Evolutionary conservation across 805 yeast species (phyloP).

Genomic region (Candida quercuum): DNA sequence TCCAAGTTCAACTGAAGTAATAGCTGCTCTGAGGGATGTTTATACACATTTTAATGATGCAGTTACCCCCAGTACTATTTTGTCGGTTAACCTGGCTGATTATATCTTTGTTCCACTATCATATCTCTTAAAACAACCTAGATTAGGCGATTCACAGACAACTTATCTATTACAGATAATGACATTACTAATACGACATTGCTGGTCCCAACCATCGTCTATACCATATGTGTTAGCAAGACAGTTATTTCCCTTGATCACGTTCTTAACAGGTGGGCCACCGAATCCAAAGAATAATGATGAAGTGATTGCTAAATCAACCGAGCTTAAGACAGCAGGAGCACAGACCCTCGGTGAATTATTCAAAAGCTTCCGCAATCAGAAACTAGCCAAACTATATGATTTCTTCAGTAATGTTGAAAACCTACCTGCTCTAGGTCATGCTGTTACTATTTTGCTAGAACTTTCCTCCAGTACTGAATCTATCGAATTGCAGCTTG

Average conservation of each 20-base stretch:
- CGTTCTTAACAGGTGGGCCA: constrained; percentile 41
- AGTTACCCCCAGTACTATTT: constrained; percentile 11
- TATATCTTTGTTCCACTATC: constrained; percentile 59
- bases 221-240: constrained; percentile 32
- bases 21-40: constrained; percentile 29
- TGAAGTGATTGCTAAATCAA: constrained; percentile 23
- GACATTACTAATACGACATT: constrained; percentile 34
- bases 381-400: constrained; percentile 16
- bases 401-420: constrained; percentile 27
- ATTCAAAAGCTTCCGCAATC: constrained; percentile 24
- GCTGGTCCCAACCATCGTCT: constrained; percentile 39
- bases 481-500: constrained; percentile 25
- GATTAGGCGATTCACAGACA: constrained; percentile 40
- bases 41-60: constrained; percentile 17
- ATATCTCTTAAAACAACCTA: constrained; percentile 42
- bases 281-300: constrained; percentile 30
- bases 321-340: constrained; percentile 34
- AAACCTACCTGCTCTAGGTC: constrained; percentile 41
- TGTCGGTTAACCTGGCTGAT: constrained; percentile 46
- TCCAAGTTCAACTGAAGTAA: constrained; percentile 26
- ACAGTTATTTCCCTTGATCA: constrained; percentile 43
- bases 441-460: constrained; percentile 39
- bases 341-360: constrained; percentile 25
- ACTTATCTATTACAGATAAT: constrained; percentile 43
- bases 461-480: constrained; percentile 27